Evolutionary conservation across 331 rosid species (phyloP).

Genomic region (Malus hybrid): DNA sequence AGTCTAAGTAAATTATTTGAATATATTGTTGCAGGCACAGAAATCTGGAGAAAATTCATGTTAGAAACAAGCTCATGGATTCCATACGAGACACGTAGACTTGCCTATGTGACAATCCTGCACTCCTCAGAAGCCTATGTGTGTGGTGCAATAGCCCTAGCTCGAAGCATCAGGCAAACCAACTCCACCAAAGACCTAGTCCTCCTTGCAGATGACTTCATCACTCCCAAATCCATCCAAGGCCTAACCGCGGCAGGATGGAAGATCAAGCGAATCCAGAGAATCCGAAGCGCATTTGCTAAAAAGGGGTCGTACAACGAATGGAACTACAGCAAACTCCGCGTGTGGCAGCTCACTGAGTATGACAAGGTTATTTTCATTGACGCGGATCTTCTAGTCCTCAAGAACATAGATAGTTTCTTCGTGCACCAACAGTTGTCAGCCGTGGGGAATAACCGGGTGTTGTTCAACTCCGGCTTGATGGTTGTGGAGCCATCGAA

Average conservation of each 20-base stretch:
- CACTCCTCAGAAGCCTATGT: conserved; percentile 86
- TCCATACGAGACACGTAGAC: background rate
- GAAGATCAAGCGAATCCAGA: conserved; percentile 39
- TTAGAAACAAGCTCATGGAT: background rate
- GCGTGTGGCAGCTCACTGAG: conserved; percentile 52
- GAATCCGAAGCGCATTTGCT: conserved; percentile 59
- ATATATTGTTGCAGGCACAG: background rate
- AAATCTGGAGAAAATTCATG: conserved; percentile 28
- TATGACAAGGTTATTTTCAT: conserved; percentile 64
- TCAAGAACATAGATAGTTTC: conserved; percentile 33
- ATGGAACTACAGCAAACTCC: conserved; percentile 88
- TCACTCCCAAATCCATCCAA: conserved; percentile 23
- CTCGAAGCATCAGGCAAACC: conserved; percentile 56
- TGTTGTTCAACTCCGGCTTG: conserved; percentile 67
- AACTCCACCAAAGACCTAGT: conserved; percentile 43
- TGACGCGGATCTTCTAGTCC: conserved; percentile 59
- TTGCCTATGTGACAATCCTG: conserved; percentile 66
- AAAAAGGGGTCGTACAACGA: conserved; percentile 44
- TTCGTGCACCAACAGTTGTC: conserved; percentile 50
- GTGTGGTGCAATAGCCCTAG: conserved; percentile 86
- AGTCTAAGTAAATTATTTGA: background rate
- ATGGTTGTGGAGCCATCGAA: conserved; percentile 77
- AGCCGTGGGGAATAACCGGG: conserved; percentile 40
- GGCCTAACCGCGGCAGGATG: conserved; percentile 66
- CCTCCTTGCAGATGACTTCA: conserved; percentile 63